Conservation (phyloP, 2,329 filamentous ascomycete species). For the Neofusicoccum sp. region DNA sequence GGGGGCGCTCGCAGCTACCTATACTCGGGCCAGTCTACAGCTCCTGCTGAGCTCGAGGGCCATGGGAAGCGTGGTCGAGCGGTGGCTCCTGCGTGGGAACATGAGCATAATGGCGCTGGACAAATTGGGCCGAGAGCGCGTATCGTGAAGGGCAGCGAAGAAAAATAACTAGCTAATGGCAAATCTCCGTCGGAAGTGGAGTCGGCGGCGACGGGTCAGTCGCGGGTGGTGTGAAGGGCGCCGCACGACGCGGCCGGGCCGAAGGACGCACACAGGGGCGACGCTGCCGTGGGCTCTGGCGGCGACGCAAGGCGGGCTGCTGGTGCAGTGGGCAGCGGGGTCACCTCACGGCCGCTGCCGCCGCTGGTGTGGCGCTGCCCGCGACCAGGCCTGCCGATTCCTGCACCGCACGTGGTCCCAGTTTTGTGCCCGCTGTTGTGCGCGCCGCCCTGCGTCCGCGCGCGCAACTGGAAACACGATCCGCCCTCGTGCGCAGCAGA, state of each 20-base stretch:
- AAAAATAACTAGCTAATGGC: slow-evolving; percentile 5
- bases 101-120: neutral
- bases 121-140: neutral
- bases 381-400: neutral
- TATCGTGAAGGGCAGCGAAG: slow-evolving; percentile 11
- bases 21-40: slow-evolving; percentile 13
- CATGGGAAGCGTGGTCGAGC: slow-evolving; percentile 15
- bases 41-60: slow-evolving; percentile 10
- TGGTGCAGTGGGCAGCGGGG: neutral
- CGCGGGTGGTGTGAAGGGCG: slow-evolving; percentile 16
- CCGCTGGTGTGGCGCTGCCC: neutral
- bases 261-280: slow-evolving; percentile 8
- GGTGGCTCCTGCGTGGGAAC: slow-evolving; percentile 14
- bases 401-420: slow-evolving; percentile 1
- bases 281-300: neutral
- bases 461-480: neutral
- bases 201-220: slow-evolving; percentile 8
- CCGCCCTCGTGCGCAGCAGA: neutral
- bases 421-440: neutral
- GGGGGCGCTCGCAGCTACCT: slow-evolving; percentile 3
- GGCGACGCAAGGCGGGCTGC: neutral
- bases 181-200: slow-evolving; percentile 15
- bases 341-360: neutral
- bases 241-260: slow-evolving; percentile 7
- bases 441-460: neutral